Evolutionary conservation across 1,139 yeast genomes (phyloP), one percentile per base, ranked within the genome.

Genomic region (Oligophagozyma castellii): DNA sequence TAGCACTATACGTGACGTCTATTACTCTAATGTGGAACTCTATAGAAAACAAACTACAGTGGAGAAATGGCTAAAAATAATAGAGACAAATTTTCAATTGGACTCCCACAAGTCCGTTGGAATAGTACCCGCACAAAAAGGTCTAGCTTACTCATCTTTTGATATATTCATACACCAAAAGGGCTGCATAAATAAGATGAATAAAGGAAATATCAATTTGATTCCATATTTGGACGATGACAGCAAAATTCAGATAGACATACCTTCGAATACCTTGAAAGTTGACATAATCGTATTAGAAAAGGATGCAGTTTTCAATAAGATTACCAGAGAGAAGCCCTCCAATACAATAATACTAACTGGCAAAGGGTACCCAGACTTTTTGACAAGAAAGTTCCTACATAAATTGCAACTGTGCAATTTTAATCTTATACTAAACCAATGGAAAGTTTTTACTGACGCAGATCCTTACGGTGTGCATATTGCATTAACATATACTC

Each of bases 311-410:
- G 39, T 49, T 6, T 53, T 40, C 32, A 43, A 42, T 18, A 47
- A 39, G 19, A 12, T 50, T 8, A 28, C 39, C 16, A 37, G 27
- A 15, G n/a, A 12, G 5, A 18, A 27, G 3, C 28, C 26, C 11
- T 16, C 29, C n/a, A 30, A 41, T 18, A 29, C 36, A 12, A 32
- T 55, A 2, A 12, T 53, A 1, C 33, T 55, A n/a, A 53, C 58
- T 1, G 60, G 58, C 2, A 55, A 53, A 31, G 60, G 60, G 2
- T 54, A 50, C 28, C 59, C 60, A 3, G 60, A 55, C 31, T 33
- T 33, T 12, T 31, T 51, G 12, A 48, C 58, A 3, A 41, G 48
- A 24, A 21, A 31, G 3, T 50, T 54, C 25, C 33, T 53, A 1
- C 26, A 40, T 18, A 32, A 31, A 23, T 27, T 51, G 26, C 36